phyloP scores from a whole-genome alignment of 805 yeast species.

The Kuraishia ogatae region DNA sequence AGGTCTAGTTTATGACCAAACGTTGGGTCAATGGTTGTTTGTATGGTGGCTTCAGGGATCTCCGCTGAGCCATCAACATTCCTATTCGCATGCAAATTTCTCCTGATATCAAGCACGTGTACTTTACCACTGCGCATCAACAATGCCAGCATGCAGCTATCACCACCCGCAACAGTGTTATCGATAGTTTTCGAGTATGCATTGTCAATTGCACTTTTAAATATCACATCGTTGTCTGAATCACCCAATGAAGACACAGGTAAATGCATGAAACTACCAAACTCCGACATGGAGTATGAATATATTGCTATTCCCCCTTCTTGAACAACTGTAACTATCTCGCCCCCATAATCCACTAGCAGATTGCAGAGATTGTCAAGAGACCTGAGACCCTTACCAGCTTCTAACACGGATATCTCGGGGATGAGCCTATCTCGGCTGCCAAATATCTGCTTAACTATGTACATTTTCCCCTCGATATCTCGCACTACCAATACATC shows the following conservation, averaged over 20 bases:
- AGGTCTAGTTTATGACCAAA: conserved; percentile 7
- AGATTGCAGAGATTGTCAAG: conserved; percentile 6
- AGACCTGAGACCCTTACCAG: neutral
- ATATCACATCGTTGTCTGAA: conserved; percentile 7
- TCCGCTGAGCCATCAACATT: neutral
- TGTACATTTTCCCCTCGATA: conserved; percentile 14
- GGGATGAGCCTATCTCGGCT: conserved; percentile 1
- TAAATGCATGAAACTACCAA: conserved; percentile 5
- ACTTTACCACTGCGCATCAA: neutral
- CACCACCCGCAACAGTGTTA: conserved; percentile 17
- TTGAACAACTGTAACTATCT: conserved; percentile 14
- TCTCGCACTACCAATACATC: conserved; percentile 15
- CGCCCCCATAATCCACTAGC: conserved; percentile 23
- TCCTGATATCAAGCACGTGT: neutral
- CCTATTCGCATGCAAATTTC: neutral
- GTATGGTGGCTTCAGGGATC: neutral
- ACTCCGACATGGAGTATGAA: conserved; percentile 8
- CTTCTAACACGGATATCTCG: neutral
- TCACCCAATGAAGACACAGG: neutral
- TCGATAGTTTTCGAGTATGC: conserved; percentile 10
- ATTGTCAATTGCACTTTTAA: conserved; percentile 15
- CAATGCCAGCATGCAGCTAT: conserved; percentile 17
- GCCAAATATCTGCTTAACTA: conserved; percentile 12
- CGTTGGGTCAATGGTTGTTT: conserved; percentile 1
- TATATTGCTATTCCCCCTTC: conserved; percentile 11